Evolutionary conservation across 2,329 filamentous ascomycete genomes (phyloP), one percentile per base, ranked within the genome.

Genomic region (Fusarium mundagurra): DNA sequence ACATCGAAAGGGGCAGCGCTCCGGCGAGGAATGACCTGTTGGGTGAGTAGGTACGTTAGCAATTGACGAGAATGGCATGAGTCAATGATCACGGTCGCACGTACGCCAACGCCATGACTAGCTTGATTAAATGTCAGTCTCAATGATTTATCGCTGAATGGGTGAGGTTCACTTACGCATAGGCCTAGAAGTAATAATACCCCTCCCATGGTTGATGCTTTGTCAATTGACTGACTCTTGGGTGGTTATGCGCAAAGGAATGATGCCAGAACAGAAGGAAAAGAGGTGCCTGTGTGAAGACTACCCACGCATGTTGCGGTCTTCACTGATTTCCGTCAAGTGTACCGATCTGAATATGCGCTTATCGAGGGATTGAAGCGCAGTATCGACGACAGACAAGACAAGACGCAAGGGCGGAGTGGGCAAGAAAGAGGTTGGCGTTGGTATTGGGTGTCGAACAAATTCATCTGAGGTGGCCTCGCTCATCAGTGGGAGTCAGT

Each of bases 1-100:
- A 90, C 86, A 99, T 94, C 66, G 94, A 95, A 58, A 99, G 88
- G 43, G 96, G 96, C 74, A 99, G 87, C 76, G 94, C 93, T 83
- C 96, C 96, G 76, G 96, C 95, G 64, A 98, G 89, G 82, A 98
- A 98, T 67, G 96, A 98, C 79, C 96, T 98, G 81, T 76, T 64
- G 29, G 50, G 67, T 53, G 45, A 63, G 70, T 63, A 24, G 48
- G 67, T 53, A 47, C 64, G 70, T 78, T 64, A 78, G 77, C 51
- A 45, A 54, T 45, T 53, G 61, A 77, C 68, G n/a, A 44, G 47
- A 27, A 55, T 68, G 44, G 45, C 78, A 69, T 77, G 59, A 34
- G 43, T 64, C 62, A 48, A 48, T 36, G 38, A 38, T 65, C 59
- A 44, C 36, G 58, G 60, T 67, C 51, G 71, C 59, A 85, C 87